These are phyloP conservation scores for Xylaria sp. DNA, from an alignment of 2,329 filamentous ascomycete species.

Conservation along the genomic window DNA sequence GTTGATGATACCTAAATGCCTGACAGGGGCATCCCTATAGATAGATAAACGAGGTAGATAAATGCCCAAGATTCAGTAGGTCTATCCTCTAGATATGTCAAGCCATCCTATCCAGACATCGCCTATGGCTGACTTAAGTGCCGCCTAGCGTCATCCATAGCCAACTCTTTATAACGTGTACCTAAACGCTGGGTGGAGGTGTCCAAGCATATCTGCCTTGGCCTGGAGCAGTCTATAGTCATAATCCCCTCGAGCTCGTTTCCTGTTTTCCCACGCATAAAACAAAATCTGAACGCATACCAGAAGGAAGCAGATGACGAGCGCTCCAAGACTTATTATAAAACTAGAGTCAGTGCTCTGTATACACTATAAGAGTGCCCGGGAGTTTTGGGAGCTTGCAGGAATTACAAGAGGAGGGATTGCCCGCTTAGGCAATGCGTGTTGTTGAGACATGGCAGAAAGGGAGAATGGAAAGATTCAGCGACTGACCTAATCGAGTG, in stretches of 20 bases:
- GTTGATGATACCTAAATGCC: too few relatives aligned
- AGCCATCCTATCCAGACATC: not conserved
- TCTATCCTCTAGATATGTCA: not conserved
- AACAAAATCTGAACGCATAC: conserved; percentile 20
- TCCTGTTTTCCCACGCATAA: conserved; percentile 24
- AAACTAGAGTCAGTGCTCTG: too few relatives aligned
- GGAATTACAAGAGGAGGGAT: too few relatives aligned
- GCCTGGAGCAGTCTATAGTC: conserved; percentile 13
- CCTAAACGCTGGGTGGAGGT: conserved; percentile 23
- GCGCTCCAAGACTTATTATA: conserved; percentile 23
- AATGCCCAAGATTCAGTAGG: not conserved
- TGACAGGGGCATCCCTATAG: not conserved
- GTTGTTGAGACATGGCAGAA: too few relatives aligned
- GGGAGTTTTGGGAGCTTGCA: too few relatives aligned
- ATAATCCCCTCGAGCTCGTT: conserved; percentile 16
- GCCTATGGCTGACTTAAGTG: not conserved
- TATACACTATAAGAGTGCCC: too few relatives aligned
- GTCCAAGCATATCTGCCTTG: conserved; percentile 19
- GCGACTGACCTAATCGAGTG: too few relatives aligned
- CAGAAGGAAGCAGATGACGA: conserved; percentile 19
- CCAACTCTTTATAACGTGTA: conserved; percentile 20
- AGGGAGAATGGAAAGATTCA: too few relatives aligned
- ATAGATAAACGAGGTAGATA: not conserved
- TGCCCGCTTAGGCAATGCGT: too few relatives aligned
- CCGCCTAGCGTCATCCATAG: not conserved